Evolutionary conservation across 768 basidiomycete species (phyloP).

Genomic region (Hydnomerulius pinastri): DNA sequence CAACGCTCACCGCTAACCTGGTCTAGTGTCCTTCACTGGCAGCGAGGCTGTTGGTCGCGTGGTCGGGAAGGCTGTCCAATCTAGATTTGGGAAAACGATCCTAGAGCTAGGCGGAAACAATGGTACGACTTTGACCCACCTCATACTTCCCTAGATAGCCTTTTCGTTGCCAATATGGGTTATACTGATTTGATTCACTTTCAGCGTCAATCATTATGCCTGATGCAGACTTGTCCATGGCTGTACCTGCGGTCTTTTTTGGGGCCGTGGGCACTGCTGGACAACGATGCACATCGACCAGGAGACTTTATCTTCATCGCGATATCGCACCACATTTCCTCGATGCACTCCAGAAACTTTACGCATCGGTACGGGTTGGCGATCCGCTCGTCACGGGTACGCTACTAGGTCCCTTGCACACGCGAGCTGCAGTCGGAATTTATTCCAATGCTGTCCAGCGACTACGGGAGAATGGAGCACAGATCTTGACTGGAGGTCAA

Average conservation of each 20-base stretch:
- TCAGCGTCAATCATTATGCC: constrained; percentile 89
- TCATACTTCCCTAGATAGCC: constrained; percentile 19
- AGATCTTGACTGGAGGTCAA: constrained; percentile 75
- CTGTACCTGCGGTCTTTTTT: constrained; percentile 90
- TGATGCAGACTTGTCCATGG: constrained; percentile 89
- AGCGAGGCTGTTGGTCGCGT: constrained; percentile 84
- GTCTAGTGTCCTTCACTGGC: constrained; percentile 90
- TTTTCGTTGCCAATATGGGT: constrained; percentile 16
- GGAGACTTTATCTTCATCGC: constrained; percentile 87
- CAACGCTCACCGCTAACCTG: constrained; percentile 7
- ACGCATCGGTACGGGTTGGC: constrained; percentile 72
- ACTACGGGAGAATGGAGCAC: constrained; percentile 65
- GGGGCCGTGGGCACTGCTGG: constrained; percentile 85
- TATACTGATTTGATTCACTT: constrained; percentile 12
- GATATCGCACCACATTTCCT: constrained; percentile 77
- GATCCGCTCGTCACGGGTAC: constrained; percentile 78
- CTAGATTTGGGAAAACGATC: constrained; percentile 86
- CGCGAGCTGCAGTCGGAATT: constrained; percentile 60
- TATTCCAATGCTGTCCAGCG: constrained; percentile 64
- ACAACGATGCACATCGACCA: constrained; percentile 86
- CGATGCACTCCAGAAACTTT: constrained; percentile 69
- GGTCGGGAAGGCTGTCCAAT: constrained; percentile 87
- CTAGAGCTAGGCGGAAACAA: constrained; percentile 97
- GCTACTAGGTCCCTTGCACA: constrained; percentile 87
- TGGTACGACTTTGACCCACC: constrained; percentile 47